phyloP scores from a whole-genome alignment of 2,329 filamentous ascomycete genomes.

The Hypoxylon rubiginosum region DNA sequence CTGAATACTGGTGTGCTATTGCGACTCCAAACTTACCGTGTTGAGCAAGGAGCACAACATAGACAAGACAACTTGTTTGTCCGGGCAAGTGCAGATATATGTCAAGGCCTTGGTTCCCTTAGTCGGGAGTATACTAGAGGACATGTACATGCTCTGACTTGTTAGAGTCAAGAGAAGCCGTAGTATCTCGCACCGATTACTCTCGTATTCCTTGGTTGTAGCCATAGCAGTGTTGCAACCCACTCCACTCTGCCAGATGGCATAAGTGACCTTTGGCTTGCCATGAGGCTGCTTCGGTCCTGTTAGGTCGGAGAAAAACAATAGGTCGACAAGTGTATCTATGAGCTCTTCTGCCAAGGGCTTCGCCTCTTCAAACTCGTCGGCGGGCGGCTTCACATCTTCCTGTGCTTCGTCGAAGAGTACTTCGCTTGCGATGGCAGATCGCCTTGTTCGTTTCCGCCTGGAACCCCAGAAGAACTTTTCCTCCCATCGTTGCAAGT shows the following conservation, averaged over 20 bases:
- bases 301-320: slow-evolving; percentile 94
- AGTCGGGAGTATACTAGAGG: slow-evolving; percentile 81
- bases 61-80: slow-evolving; percentile 92
- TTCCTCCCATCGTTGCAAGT: slow-evolving; percentile 87
- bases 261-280: slow-evolving; percentile 86
- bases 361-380: slow-evolving; percentile 84
- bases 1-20: not conserved
- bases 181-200: slow-evolving; percentile 90
- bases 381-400: slow-evolving; percentile 61
- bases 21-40: slow-evolving; percentile 72
- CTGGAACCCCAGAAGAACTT: slow-evolving; percentile 90
- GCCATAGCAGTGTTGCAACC: slow-evolving; percentile 91
- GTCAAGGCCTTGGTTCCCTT: slow-evolving; percentile 87
- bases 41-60: slow-evolving; percentile 93
- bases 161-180: slow-evolving; percentile 87
- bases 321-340: slow-evolving; percentile 86
- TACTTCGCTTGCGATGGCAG: slow-evolving; percentile 77
- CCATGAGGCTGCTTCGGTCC: slow-evolving; percentile 78
- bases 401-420: slow-evolving; percentile 83
- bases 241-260: slow-evolving; percentile 98
- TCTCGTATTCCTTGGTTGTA: slow-evolving; percentile 93
- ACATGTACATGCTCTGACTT: slow-evolving; percentile 94
- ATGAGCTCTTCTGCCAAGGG: slow-evolving; percentile 93
- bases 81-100: slow-evolving; percentile 87
- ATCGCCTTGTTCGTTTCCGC: slow-evolving; percentile 76